Conservation (phyloP, 164 flowering plant species). For the Malania oleifera region DNA sequence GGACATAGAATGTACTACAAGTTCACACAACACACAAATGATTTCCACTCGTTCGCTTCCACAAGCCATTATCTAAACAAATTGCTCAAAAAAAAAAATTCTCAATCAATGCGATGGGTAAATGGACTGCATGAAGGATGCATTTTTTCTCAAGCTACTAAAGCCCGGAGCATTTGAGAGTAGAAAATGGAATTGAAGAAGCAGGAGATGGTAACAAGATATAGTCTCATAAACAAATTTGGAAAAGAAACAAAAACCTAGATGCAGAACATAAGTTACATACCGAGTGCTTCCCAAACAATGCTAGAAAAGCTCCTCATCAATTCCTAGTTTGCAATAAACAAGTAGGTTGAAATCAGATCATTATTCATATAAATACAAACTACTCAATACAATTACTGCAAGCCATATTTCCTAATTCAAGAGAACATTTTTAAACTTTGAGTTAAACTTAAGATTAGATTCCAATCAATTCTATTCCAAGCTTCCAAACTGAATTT, state of each 20-base stretch:
- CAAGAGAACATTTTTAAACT: too few species aligned
- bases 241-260: background rate
- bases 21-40: too few species aligned
- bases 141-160: background rate
- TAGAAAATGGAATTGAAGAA: background rate
- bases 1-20: too few species aligned
- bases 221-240: too few species aligned
- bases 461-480: too few species aligned
- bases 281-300: conserved; percentile 74
- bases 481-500: too few species aligned
- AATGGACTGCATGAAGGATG: background rate
- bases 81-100: background rate
- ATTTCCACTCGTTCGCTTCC: too few species aligned
- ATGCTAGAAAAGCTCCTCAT: conserved; percentile 81
- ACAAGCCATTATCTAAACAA: too few species aligned
- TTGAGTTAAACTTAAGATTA: background rate
- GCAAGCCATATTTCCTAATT: background rate
- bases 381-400: too few species aligned
- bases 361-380: too few species aligned
- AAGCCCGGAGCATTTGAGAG: background rate
- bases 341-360: background rate
- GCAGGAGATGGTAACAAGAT: too few species aligned
- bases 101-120: background rate
- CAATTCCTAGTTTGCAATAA: conserved; percentile 75
- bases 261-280: conserved; percentile 17